A percentile compares a stretch with the other conserved stretches of the same genome.
Conservation (phyloP, 2,329 filamentous ascomycete species). For the Penicillium sp. region DNA sequence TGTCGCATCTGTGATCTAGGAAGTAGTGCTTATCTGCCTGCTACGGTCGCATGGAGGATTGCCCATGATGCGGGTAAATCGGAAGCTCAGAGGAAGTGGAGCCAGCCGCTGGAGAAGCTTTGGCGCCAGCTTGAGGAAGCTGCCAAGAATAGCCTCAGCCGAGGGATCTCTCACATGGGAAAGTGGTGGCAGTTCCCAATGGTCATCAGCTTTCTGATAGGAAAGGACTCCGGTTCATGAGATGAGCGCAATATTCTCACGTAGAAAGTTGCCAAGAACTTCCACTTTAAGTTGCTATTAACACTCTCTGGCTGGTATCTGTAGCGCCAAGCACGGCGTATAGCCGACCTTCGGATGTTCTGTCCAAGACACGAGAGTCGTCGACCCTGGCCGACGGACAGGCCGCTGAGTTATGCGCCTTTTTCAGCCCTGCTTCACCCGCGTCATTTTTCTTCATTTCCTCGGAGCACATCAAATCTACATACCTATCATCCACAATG, state of each 20-base stretch:
- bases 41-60: not conserved
- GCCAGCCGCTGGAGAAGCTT: not conserved
- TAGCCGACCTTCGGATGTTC: not conserved
- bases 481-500: constrained; percentile 9
- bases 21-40: not conserved
- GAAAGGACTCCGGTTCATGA: too few relatives aligned
- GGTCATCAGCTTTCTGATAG: not conserved
- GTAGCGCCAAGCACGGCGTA: not conserved
- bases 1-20: not conserved
- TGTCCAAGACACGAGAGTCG: not conserved
- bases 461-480: not conserved
- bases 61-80: not conserved
- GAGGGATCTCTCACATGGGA: not conserved
- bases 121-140: not conserved
- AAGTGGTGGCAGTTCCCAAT: not conserved
- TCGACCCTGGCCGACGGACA: not conserved
- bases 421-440: not conserved
- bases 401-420: constrained; percentile 2
- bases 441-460: not conserved
- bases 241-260: too few relatives aligned
- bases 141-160: not conserved
- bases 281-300: not conserved
- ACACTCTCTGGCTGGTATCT: not conserved
- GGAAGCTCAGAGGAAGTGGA: not conserved
- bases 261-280: too few relatives aligned